Base-by-base conservation (phyloP, 345 rosid genomes). In the Laguncularia racemosa region DNA sequence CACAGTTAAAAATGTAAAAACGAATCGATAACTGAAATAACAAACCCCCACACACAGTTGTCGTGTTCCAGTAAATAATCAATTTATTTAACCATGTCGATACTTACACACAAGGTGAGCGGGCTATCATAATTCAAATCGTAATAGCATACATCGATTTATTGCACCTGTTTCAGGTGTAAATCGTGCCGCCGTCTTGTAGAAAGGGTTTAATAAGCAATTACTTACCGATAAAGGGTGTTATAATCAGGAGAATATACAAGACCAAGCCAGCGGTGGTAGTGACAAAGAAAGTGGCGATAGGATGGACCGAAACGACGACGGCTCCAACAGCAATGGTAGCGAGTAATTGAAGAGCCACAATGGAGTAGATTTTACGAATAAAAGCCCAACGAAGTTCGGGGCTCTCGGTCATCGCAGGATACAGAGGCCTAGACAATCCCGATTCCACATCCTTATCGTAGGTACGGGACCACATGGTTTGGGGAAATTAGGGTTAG, bases 361-460 rank as follows among this genome's bases (percentile, higher is more conserved):
- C 38, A 63, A 89, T 85, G 13, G 84, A 70, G 56, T 89, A 89
- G 13, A 89, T 79, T 56, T 89, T 89, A 13, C 96, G 75, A 23
- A 89, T 89, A 67, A 89, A 89, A 14, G 84, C 66, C 95, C 96
- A 89, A 4, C 96, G 83, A 63, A 89, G 79, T 65, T 82, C 77
- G 43, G 95, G 86, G 60, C 77, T 76, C 58, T 89, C 97, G 15
- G 70, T 62, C 98, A 89, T 92, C 89, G 61, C 74, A 48, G 98
- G 98, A 60, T 86, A 89, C 56, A 89, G 81, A 52, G 87, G 93
- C 65, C 70, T 71, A 11, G 77, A 56, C 12, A 33, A 5, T 33
- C 91, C 96, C 19, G 81, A 67, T 77, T 92, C 98, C 78, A 76
- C 53, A 60, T 92, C 95, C 75, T 85, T 86, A 20, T 71, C 58